Evolutionary conservation across 1,284 basidiomycete species (phyloP), one percentile per base, ranked within the genome.

Genomic region (Leccinum subrobustum): DNA sequence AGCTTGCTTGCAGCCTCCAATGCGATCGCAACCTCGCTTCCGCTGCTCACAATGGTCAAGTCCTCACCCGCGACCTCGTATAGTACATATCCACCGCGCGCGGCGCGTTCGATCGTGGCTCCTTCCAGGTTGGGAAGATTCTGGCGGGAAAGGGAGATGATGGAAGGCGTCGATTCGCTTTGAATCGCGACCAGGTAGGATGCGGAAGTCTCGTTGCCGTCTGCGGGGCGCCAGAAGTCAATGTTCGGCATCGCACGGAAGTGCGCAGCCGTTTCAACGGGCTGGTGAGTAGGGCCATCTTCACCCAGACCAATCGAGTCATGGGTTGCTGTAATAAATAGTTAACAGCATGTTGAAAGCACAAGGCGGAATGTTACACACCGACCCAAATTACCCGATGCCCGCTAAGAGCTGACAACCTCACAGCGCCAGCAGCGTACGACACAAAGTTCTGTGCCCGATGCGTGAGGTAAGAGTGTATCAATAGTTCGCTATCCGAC

Each of bases 261-360:
- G 76, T 91, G 91, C 59, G 86, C 88, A 63, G 86, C 92, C 44
- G 92, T 93, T 81, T 97, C 95, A 62, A 96, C 83, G 62, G 95
- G 95, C 77, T 97, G 95, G 77, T 98, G 95, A 56, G 96, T 98
- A 57, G 96, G 95, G 52, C 96, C 96, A 70, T 98, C 95, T 78
- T 98, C 95, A 66, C 93, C 92, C 57, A 95, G 89, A 78, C 92
- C 93, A 68, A 95, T 95, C 54, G 91, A 92, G 75, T 95, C 93
- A 77, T 95, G 92, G 56, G 92, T 94, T 47, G 90, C 91, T 84
- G 74, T 56, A 60, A 69, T 61, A 31, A 9, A 53, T 39, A 35
- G 50, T 56, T 35, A 60, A 29, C 14, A 54, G 27, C 47, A 16
- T 4, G 25, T 51, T 44, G 16, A 31, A 55, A 39, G 4, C 12